Evolutionary conservation across 495 filamentous ascomycete genomes (phyloP).

Genomic region (Xylaria intraflava): DNA sequence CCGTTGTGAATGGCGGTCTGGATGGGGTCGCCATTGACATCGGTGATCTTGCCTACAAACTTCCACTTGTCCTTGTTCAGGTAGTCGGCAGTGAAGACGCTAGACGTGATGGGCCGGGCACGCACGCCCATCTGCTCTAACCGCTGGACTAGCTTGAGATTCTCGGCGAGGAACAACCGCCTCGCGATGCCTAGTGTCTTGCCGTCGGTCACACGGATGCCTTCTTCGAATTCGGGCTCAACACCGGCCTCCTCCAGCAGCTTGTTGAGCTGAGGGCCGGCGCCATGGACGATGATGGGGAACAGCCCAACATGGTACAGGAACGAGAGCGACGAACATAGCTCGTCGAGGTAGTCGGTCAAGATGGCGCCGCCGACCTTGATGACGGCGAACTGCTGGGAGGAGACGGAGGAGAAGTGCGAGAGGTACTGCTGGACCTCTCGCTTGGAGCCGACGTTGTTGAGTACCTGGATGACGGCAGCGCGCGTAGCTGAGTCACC

Average conservation of each 20-base stretch:
- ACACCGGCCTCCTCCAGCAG: conserved; percentile 87
- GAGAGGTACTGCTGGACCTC: conserved; percentile 98
- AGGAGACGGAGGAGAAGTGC: conserved; percentile 94
- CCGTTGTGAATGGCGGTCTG: conserved; percentile 87
- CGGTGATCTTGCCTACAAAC: conserved; percentile 89
- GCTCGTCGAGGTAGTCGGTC: conserved; percentile 84
- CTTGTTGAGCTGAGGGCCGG: conserved; percentile 92
- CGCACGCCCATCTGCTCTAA: conserved; percentile 87
- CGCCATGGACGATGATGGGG: conserved; percentile 94
- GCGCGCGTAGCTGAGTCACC: conserved; percentile 58
- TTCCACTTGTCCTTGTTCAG: conserved; percentile 92
- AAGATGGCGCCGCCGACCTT: conserved; percentile 98
- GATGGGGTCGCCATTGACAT: conserved; percentile 86
- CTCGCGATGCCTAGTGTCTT: conserved; percentile 89
- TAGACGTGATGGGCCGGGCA: conserved; percentile 84
- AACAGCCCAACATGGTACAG: conserved; percentile 93
- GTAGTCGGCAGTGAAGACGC: conserved; percentile 93
- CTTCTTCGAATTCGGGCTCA: conserved; percentile 93
- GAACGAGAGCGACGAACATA: conserved; percentile 83
- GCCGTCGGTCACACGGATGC: conserved; percentile 90
- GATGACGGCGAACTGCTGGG: conserved; percentile 97
- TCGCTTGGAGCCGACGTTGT: conserved; percentile 93
- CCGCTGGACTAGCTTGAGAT: conserved; percentile 88
- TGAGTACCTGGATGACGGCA: conserved; percentile 88
- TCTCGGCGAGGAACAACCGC: conserved; percentile 91